Base-by-base conservation (phyloP, 805 yeast genomes). In the Myxozyma kluyveri region DNA sequence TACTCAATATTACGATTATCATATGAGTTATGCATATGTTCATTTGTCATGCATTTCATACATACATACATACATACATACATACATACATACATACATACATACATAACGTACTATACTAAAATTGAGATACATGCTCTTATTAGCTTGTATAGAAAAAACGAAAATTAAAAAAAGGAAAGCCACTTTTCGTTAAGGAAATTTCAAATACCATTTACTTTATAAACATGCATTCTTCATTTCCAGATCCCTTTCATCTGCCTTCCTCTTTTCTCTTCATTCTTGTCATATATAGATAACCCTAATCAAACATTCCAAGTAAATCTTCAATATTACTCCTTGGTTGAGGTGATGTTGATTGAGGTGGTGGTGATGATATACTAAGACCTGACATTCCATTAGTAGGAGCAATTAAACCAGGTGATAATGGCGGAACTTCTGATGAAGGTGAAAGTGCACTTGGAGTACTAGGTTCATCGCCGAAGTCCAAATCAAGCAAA, bases 401-500 rank as follows among this genome's bases (percentile, higher is more conserved):
- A 3, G 72, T 61, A 2, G 69, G 60, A 12, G 49, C 27, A 6
- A 22, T n/a, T 14, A 29, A 14, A 9, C 33, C 39, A 12, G 38
- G 47, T 19, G 40, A 32, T 33, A 44, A 21, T n/a, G 14, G 57
- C 55, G 24, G 26, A n/a, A 42, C 48, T 21, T 36, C 48, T 7
- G 50, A 58, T 3, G 61, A 61, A 9, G 65, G 50, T 18, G 52
- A 4, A 10, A 35, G n/a, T 21, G 12, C 10, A 54, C 68, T 14
- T 56, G 63, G 33, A 50, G 59, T 39, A 10, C 52, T 41, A 2
- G 56, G 56, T 37, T 60, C 72, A 18, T 72, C 79, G 42, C 81
- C 88, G 54, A 82, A 88, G 63, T 85, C 96, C 59, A 91, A 82
- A 67, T 91, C 96, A 46, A 91, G 78, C 60, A 93, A 74, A 61